Conservation (phyloP, 257 asterid genomes). For the Fraxinus excelsior region DNA sequence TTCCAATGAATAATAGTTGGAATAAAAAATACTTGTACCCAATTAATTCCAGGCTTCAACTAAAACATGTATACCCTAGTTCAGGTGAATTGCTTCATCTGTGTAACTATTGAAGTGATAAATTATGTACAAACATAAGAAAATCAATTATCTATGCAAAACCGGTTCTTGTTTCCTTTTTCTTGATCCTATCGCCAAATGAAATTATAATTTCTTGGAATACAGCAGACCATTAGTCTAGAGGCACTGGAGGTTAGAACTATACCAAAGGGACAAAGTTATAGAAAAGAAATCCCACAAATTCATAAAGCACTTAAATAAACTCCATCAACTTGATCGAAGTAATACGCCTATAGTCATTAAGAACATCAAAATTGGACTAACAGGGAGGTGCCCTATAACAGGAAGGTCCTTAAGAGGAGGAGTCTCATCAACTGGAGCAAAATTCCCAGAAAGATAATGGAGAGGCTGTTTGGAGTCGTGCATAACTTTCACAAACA, state of each 20-base stretch:
- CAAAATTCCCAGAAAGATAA: slow-evolving; percentile 80
- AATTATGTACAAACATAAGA: neutral
- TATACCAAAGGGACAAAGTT: no score
- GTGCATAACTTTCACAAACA: slow-evolving; percentile 68
- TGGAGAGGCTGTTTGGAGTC: slow-evolving; percentile 67
- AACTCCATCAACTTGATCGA: neutral
- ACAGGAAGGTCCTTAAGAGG: slow-evolving; percentile 71
- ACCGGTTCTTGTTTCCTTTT: no score
- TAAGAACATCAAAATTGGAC: slow-evolving; percentile 22
- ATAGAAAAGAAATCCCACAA: neutral
- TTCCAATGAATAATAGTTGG: neutral
- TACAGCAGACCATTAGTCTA: no score
- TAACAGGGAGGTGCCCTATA: slow-evolving; percentile 72
- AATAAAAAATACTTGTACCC: neutral
- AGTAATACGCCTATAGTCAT: neutral
- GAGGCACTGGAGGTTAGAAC: no score
- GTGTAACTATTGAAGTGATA: neutral
- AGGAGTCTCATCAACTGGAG: slow-evolving; percentile 87
- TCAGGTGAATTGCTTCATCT: neutral
- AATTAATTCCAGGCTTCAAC: neutral
- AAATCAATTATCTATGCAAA: neutral
- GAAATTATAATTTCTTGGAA: no score
- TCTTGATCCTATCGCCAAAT: no score
- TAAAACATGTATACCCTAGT: neutral
- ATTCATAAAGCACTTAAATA: neutral